Evolutionary conservation across 305 asterid genomes (phyloP).

Genomic region (Stenogyne calaminthoides): DNA sequence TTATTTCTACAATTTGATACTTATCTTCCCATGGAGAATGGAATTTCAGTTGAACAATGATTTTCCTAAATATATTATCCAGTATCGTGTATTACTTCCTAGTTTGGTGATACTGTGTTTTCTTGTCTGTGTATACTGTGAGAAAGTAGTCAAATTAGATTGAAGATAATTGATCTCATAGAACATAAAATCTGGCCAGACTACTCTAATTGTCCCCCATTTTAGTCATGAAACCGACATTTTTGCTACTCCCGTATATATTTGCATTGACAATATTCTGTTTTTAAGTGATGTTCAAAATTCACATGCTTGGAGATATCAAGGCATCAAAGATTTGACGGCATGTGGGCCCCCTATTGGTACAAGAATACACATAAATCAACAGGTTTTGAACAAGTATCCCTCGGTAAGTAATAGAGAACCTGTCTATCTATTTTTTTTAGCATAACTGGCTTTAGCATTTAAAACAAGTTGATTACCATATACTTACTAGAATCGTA

Average conservation of each 20-base stretch:
- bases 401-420: slow-evolving; percentile 41
- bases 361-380: slow-evolving; percentile 48
- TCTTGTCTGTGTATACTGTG: too few species aligned
- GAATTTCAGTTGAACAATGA: neutral
- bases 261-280: neutral
- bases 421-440: neutral
- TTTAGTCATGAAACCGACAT: neutral
- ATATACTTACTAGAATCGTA: neutral
- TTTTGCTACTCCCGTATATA: neutral
- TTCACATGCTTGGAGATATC: slow-evolving; percentile 1
- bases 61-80: neutral
- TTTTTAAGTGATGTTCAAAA: neutral
- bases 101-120: neutral
- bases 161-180: neutral
- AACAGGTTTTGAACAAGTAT: slow-evolving; percentile 45
- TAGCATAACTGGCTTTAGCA: neutral
- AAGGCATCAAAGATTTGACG: slow-evolving; percentile 35
- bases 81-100: neutral
- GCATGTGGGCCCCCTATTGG: slow-evolving; percentile 59
- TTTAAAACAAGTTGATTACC: neutral
- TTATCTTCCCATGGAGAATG: neutral
- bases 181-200: neutral
- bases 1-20: neutral
- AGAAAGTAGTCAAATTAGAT: neutral
- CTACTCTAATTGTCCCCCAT: neutral